Evolutionary conservation across 768 basidiomycete genomes (phyloP).

Genomic region (Russula sp.): DNA sequence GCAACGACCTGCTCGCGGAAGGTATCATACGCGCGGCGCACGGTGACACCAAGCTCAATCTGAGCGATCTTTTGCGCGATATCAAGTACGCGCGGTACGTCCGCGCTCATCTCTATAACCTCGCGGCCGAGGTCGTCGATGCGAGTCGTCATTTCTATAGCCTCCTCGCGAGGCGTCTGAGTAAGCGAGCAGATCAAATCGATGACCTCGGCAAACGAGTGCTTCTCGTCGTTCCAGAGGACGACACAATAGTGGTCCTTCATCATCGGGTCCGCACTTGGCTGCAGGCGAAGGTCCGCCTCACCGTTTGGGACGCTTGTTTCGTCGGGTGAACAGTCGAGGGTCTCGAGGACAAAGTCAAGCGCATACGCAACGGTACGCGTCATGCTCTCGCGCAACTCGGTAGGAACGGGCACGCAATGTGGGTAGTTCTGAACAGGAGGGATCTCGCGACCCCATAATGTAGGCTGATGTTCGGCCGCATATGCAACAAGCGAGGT

Average conservation of each 20-base stretch:
- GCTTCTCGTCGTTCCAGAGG: conserved; percentile 97
- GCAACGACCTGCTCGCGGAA: conserved; percentile 82
- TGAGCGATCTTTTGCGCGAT: conserved; percentile 74
- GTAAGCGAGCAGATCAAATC: conserved; percentile 58
- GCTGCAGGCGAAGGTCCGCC: conserved; percentile 64
- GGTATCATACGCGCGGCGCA: conserved; percentile 80
- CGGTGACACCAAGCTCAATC: conserved; percentile 88
- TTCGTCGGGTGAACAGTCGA: conserved; percentile 80
- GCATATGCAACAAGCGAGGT: conserved; percentile 30
- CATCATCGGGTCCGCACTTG: conserved; percentile 71
- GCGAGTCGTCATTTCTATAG: conserved; percentile 46
- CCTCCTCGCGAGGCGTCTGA: conserved; percentile 49
- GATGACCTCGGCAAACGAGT: conserved; percentile 85
- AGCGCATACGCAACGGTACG: conserved; percentile 70
- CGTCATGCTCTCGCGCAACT: conserved; percentile 68
- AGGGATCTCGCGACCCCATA: conserved; percentile 45
- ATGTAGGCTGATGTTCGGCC: conserved; percentile 13
- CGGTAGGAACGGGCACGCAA: conserved; percentile 50
- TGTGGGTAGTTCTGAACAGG: conserved; percentile 56
- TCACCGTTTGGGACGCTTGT: conserved; percentile 59
- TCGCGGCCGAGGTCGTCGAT: conserved; percentile 80
- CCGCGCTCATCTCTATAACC: conserved; percentile 69
- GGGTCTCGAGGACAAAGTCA: conserved; percentile 77
- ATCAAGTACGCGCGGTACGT: conserved; percentile 54
- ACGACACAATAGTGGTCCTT: conserved; percentile 77